Percentiles rank a stretch among this genome's conserved stretches.
Conservation (phyloP, 768 basidiomycete genomes). For the Guyanaporus albipodus region DNA sequence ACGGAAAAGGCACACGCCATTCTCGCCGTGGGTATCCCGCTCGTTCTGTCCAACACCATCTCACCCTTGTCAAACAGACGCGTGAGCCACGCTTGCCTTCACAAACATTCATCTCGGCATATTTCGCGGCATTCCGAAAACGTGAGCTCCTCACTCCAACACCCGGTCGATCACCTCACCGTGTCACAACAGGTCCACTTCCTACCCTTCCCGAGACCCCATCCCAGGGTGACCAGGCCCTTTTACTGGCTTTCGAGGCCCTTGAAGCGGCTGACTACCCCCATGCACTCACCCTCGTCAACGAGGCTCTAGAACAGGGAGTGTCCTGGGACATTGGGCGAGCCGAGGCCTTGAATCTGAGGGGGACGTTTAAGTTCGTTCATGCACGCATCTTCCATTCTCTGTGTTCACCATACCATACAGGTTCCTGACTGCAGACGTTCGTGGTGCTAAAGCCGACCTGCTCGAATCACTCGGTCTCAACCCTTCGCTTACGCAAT, state of each 20-base stretch:
- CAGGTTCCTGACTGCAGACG: conserved; percentile 87
- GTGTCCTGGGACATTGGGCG: conserved; percentile 70
- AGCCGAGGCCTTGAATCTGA: conserved; percentile 87
- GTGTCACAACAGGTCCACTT: conserved; percentile 48
- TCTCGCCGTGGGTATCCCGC: conserved; percentile 47
- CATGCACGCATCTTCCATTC: background rate
- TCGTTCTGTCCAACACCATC: background rate
- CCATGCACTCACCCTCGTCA: conserved; percentile 73
- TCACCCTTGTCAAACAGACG: conserved; percentile 26
- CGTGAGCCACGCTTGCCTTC: conserved; percentile 86
- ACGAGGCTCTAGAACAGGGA: conserved; percentile 85
- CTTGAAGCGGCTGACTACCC: conserved; percentile 80
- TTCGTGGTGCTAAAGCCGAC: conserved; percentile 78
- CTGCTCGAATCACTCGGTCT: conserved; percentile 72
- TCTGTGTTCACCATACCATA: background rate
- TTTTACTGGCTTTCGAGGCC: conserved; percentile 77
- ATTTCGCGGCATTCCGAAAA: conserved; percentile 94
- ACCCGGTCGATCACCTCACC: conserved; percentile 3
- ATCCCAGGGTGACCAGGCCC: conserved; percentile 77
- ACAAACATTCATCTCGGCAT: conserved; percentile 87
- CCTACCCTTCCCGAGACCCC: conserved; percentile 73
- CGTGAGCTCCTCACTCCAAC: conserved; percentile 45
- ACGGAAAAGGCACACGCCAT: conserved; percentile 69
- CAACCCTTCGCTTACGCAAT: conserved; percentile 71
- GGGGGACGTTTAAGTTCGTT: conserved; percentile 92